phyloP scores from a whole-genome alignment of 208 protist genomes.

The Acanthamoeba polyphaga region DNA sequence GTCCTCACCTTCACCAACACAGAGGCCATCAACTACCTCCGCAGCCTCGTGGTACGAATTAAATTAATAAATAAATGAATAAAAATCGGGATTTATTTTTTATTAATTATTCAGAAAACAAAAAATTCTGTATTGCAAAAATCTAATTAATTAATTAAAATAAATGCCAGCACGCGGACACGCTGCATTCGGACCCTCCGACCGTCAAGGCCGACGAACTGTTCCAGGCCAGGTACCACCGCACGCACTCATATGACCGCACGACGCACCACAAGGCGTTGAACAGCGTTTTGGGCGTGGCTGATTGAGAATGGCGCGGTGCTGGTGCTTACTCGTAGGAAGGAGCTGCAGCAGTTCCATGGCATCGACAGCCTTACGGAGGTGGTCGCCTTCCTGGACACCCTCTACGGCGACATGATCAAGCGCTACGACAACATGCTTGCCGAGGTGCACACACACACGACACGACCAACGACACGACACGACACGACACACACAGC shows the following conservation, averaged over 20 bases:
- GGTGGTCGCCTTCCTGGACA: background rate
- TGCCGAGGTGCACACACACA: background rate
- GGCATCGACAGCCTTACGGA: background rate
- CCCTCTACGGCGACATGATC: slow-evolving; percentile 29
- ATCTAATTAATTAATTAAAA: too few species aligned
- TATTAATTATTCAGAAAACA: too few species aligned
- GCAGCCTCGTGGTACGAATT: background rate
- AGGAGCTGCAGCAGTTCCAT: background rate
- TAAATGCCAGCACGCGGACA: background rate
- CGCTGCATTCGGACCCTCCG: background rate
- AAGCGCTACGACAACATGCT: slow-evolving; percentile 50
- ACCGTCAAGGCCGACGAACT: slow-evolving; percentile 10
- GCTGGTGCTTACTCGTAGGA: background rate
- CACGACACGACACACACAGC: too few species aligned
- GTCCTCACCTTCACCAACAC: background rate
- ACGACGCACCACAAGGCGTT: too few species aligned
- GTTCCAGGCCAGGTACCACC: slow-evolving; percentile 25
- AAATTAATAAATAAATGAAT: too few species aligned
- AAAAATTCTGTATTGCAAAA: too few species aligned
- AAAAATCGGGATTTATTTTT: too few species aligned
- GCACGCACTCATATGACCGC: too few species aligned
- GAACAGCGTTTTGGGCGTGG: too few species aligned
- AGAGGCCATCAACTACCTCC: background rate
- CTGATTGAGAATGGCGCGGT: background rate
- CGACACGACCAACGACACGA: too few species aligned